Base-by-base conservation (phyloP, 192 early-diverging fungal genomes). In the Backusella morwellensis region DNA sequence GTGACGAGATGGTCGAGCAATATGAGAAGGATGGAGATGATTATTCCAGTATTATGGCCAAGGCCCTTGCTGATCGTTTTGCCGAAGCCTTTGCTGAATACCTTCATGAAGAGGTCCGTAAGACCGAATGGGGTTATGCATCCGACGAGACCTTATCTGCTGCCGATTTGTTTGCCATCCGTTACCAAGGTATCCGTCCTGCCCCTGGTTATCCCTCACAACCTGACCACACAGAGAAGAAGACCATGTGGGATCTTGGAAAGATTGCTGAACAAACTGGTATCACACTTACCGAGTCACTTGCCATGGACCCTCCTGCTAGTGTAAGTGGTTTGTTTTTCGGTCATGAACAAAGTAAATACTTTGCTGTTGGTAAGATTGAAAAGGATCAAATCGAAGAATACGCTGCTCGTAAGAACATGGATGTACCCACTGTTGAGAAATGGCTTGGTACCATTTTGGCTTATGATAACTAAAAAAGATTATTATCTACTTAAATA, bases 351-450 rank as follows among this genome's bases (percentile, higher is more conserved):
- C 83, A 94, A 73, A 86, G 91, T 44, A 89, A 89, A 72, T 98
- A 98, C 85, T 98, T 98, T 91, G 96, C 97, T 6, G 95, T 97
- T 15, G 97, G 97, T 80, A 98, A 98, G 83, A 91, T 98, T 81
- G 89, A 88, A 71, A 93, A 93, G 84, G 97, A 97, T 75, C 97
- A 98, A 84, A 80, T 97, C n/a, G 82, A 82, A 32, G 90, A 93
- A 75, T 96, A 96, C 77, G 88, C 93, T 26, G 81, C 82, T 26
- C 89, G 94, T 72, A 95, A 95, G 82, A 80, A 83, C 75, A 86
- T 91, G 77, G 52, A 79, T 6, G 78, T 93, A 8, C 89, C 87
- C 1, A 89, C 82, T 26, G 87, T 91, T 12, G 94, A 96, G 83
- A 91, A 87, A 35, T 95, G 93, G 93, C 80, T 96, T 66, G 86